These are phyloP conservation scores for Ophiostoma australiae DNA, from an alignment of 2,329 filamentous ascomycete genomes.

Conservation along the genomic window DNA sequence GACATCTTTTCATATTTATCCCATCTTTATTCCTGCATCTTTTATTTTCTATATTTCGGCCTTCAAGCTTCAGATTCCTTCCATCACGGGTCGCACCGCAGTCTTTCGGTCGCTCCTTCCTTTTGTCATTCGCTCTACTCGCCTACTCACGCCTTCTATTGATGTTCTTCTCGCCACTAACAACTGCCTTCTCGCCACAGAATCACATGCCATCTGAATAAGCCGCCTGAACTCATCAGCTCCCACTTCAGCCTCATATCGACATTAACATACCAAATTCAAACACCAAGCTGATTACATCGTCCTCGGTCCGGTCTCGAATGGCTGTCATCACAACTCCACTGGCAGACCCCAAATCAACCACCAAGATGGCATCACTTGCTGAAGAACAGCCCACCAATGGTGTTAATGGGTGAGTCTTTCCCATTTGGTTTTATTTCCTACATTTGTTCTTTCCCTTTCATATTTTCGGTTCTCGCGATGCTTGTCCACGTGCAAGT, in stretches of 20 bases:
- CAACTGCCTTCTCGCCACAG: not conserved
- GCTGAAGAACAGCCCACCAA: slow-evolving; percentile 36
- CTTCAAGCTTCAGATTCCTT: not conserved
- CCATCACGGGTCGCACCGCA: not conserved
- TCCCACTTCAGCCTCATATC: too few species aligned
- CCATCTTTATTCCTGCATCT: not conserved
- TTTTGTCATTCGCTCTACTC: too few species aligned
- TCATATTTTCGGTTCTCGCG: not conserved
- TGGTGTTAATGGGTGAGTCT: slow-evolving; percentile 55
- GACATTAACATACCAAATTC: too few species aligned
- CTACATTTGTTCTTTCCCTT: not conserved
- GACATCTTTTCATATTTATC: not conserved
- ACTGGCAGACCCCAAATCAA: slow-evolving; percentile 37
- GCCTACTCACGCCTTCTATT: slow-evolving; percentile 26
- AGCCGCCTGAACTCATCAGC: too few species aligned
- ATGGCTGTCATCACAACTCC: slow-evolving; percentile 53
- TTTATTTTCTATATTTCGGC: too few species aligned
- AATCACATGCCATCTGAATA: not conserved
- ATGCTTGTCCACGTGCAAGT: not conserved
- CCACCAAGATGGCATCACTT: slow-evolving; percentile 48
- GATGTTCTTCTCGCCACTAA: slow-evolving; percentile 6
- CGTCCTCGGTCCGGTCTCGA: slow-evolving; percentile 29
- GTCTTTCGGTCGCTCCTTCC: slow-evolving; percentile 29
- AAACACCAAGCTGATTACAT: too few species aligned
- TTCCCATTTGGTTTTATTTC: slow-evolving; percentile 12